A percentile compares a stretch with the other conserved stretches of the same genome.
Conservation (phyloP, 2,329 filamentous ascomycete genomes). For the Neopestalotiopsis rosae region DNA sequence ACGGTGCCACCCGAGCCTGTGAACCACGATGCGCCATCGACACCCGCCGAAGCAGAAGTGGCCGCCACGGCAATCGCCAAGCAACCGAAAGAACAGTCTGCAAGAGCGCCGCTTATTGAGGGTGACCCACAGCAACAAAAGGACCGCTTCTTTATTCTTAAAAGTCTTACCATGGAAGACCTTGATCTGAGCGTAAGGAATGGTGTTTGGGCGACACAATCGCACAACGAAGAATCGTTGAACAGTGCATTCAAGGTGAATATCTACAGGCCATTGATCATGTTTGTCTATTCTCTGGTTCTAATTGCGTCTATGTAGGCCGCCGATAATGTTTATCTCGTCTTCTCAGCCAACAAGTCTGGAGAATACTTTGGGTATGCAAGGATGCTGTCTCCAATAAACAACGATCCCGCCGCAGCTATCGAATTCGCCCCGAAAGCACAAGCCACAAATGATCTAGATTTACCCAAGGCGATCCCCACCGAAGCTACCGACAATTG, state of each 20-base stretch:
- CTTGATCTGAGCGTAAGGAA: constrained; percentile 87
- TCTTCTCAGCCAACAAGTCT: constrained; percentile 97
- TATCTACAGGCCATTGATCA: background rate
- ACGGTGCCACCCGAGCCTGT: constrained; percentile 22
- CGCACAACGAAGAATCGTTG: constrained; percentile 85
- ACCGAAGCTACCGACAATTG: constrained; percentile 80
- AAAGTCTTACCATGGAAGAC: constrained; percentile 90
- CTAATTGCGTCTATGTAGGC: constrained; percentile 52
- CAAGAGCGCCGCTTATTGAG: constrained; percentile 20
- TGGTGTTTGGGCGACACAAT: constrained; percentile 91
- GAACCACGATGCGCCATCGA: constrained; percentile 18
- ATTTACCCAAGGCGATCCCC: constrained; percentile 78
- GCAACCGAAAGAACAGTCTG: constrained; percentile 15
- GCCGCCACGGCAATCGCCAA: constrained; percentile 10
- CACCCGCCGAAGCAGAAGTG: constrained; percentile 22
- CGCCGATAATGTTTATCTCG: constrained; percentile 83
- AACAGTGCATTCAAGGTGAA: constrained; percentile 82
- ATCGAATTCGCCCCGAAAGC: constrained; percentile 72
- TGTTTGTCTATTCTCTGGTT: background rate
- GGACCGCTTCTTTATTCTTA: constrained; percentile 90
- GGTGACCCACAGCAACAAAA: constrained; percentile 42
- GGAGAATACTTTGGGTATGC: constrained; percentile 97
- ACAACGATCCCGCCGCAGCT: constrained; percentile 73
- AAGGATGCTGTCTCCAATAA: constrained; percentile 84
- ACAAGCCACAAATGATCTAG: constrained; percentile 62